Evolutionary conservation across 78 protist genomes (phyloP).

Genomic region (Planoprotostelium fungivorum): DNA sequence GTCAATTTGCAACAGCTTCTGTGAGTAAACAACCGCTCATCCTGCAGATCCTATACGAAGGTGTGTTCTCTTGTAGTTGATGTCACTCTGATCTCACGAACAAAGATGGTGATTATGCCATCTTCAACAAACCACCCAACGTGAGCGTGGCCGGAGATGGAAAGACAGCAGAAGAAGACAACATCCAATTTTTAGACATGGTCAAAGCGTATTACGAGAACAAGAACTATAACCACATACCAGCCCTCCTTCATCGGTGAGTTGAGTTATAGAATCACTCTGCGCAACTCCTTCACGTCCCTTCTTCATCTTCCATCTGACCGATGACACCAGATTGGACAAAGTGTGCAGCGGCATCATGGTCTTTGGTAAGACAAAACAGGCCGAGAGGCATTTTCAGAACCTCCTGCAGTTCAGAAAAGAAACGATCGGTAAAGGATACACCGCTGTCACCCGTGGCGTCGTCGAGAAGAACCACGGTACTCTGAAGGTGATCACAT

Average conservation of each 20-base stretch:
- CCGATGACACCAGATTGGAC: neutral
- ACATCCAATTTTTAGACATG: neutral
- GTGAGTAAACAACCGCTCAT: neutral
- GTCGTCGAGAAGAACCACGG: neutral
- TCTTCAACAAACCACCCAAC: neutral
- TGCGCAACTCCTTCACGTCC: too few relatives aligned
- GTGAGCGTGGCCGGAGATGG: neutral
- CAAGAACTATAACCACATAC: neutral
- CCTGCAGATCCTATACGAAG: neutral
- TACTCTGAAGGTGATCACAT: neutral
- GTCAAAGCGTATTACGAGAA: neutral
- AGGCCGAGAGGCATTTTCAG: neutral
- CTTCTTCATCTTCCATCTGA: neutral
- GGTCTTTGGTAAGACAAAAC: neutral
- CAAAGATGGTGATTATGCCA: neutral
- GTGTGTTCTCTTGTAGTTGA: neutral
- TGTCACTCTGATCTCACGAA: neutral
- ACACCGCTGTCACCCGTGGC: neutral
- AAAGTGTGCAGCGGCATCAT: neutral
- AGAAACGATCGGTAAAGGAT: neutral
- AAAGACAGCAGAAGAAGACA: neutral
- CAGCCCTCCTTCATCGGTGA: neutral
- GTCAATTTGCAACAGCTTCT: too few relatives aligned
- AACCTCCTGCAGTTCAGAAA: neutral
- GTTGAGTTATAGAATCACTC: neutral